Percentiles rank a stretch among this genome's conserved stretches.
Conservation (phyloP, 306 rosid species). For the Vachellia collinsii region DNA sequence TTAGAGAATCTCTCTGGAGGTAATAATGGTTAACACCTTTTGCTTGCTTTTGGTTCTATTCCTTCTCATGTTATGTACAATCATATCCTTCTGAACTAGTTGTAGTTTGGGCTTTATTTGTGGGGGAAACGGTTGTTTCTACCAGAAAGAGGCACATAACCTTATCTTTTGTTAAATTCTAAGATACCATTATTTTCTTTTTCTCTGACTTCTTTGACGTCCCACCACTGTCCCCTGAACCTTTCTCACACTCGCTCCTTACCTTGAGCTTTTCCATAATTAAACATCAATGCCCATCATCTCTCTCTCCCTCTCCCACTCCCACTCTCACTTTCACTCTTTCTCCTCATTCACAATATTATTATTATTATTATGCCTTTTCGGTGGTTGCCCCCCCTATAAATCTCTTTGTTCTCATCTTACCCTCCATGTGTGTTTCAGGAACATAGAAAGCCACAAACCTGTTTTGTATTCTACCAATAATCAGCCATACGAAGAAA, state of each 20-base stretch:
- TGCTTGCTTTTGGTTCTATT: constrained; percentile 38
- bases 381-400: not conserved
- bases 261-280: constrained; percentile 62
- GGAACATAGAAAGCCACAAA: constrained; percentile 40
- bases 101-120: constrained; percentile 38
- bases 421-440: constrained; percentile 37
- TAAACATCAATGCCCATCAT: constrained; percentile 55
- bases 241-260: constrained; percentile 41
- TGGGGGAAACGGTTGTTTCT: constrained; percentile 34
- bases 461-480: constrained; percentile 47
- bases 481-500: constrained; percentile 45
- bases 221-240: constrained; percentile 50
- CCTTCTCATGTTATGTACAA: constrained; percentile 39
- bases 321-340: not conserved
- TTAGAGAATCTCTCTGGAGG: constrained; percentile 58
- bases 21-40: constrained; percentile 37
- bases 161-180: constrained; percentile 16
- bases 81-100: constrained; percentile 32
- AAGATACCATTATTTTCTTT: constrained; percentile 30
- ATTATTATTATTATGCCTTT: constrained; percentile 27
- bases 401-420: constrained; percentile 22
- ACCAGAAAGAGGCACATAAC: constrained; percentile 36
- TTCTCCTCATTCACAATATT: constrained; percentile 26
- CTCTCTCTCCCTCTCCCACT: constrained; percentile 26
- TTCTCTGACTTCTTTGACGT: constrained; percentile 47